phyloP scores from a whole-genome alignment of 2,329 filamentous ascomycete genomes.

The Hypoxylon sp. region DNA sequence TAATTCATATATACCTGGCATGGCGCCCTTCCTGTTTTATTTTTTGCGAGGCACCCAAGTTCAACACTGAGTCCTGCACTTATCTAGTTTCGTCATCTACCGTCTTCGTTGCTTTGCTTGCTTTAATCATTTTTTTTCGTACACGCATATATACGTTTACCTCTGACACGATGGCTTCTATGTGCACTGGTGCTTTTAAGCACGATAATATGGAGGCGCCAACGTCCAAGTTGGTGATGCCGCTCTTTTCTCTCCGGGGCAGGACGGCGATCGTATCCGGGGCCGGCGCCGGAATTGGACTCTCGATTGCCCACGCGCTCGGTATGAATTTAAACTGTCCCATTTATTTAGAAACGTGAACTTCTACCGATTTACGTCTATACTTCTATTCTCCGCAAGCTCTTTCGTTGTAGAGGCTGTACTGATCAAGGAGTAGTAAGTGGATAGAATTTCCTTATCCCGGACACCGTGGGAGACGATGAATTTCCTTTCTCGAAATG shows the following conservation, averaged over 20 bases:
- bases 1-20: slow-evolving; percentile 1
- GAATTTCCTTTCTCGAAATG: not conserved
- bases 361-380: not conserved
- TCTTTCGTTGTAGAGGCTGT: not conserved
- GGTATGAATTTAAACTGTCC: slow-evolving; percentile 15
- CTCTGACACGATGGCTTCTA: slow-evolving; percentile 49
- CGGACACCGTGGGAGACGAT: not conserved
- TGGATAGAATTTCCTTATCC: not conserved
- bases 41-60: not conserved
- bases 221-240: slow-evolving; percentile 61
- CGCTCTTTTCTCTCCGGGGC: slow-evolving; percentile 73
- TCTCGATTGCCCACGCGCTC: slow-evolving; percentile 68
- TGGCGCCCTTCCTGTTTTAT: not conserved
- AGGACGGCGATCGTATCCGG: slow-evolving; percentile 75
- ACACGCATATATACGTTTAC: too few species aligned
- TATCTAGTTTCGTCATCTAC: not conserved
- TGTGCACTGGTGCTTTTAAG: slow-evolving; percentile 60
- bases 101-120: not conserved
- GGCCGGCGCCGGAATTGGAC: slow-evolving; percentile 64
- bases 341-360: not conserved
- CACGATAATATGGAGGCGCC: slow-evolving; percentile 63
- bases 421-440: slow-evolving; percentile 26
- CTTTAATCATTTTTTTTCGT: not conserved
- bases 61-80: not conserved
- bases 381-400: not conserved